phyloP scores from a whole-genome alignment of 2,329 filamentous ascomycete species.

The Hymenoscyphus fructigenus region DNA sequence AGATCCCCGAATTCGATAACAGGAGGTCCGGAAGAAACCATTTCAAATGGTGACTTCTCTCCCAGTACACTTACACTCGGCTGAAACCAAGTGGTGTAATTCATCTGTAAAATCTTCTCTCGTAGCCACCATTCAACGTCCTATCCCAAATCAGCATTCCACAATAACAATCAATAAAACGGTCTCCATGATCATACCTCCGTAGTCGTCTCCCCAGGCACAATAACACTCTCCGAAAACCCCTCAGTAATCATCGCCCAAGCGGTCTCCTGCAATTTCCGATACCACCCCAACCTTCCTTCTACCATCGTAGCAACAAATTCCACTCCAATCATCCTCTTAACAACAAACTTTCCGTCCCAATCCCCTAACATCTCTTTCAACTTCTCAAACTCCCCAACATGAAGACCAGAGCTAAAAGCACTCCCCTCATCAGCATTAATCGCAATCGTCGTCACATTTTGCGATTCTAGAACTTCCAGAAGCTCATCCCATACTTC shows the following conservation, averaged over 20 bases:
- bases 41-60: constrained; percentile 17
- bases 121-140: constrained; percentile 54
- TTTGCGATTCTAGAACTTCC: constrained; percentile 39
- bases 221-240: constrained; percentile 45
- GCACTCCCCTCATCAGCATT: constrained; percentile 47
- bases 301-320: constrained; percentile 46
- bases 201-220: constrained; percentile 45
- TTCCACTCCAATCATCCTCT: constrained; percentile 48
- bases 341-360: constrained; percentile 42
- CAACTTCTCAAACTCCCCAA: constrained; percentile 45
- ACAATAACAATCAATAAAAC: not conserved
- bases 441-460: constrained; percentile 43
- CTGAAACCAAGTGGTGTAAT: constrained; percentile 54
- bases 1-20: constrained; percentile 46
- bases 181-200: constrained; percentile 11
- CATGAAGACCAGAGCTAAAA: constrained; percentile 49
- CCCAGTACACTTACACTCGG: constrained; percentile 46
- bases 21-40: constrained; percentile 4
- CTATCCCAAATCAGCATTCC: constrained; percentile 17
- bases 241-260: constrained; percentile 50
- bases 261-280: constrained; percentile 48
- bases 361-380: constrained; percentile 40
- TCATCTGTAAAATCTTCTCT: constrained; percentile 48
- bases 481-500: constrained; percentile 44
- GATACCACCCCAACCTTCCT: constrained; percentile 44